Base-by-base conservation (phyloP, 306 rosid species). In the Inga leiocalycina region DNA sequence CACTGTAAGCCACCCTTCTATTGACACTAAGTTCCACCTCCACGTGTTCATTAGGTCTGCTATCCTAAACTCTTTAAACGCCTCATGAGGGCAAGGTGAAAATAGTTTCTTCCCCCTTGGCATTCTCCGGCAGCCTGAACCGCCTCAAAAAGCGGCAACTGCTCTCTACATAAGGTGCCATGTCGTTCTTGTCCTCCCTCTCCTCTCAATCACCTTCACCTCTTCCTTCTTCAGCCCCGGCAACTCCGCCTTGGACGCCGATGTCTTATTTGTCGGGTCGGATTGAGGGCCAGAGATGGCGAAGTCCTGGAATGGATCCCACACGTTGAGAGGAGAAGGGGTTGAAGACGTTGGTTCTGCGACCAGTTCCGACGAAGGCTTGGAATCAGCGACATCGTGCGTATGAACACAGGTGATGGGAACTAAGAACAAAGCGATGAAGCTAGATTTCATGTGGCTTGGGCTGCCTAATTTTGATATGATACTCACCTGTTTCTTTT, bases 131-230 rank as follows among this genome's bases (percentile, higher is more conserved):
- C 44, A 82, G 68, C 68, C 81, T 83, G 82, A 84, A 87, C 34
- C 90, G 73, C 22, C 90, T 75, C 5, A 85, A 56, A 75, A 88
- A 88, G 5, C 78, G 64, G 0, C 86, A 86, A 22, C 72, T 81
- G 73, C 85, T 85, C 90, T 81, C 51, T 88, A 86, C 20, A 85
- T 16, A 32, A 85, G 75, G 65, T 88, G 90, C 88, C 90, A 82
- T 79, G 13, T 88, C 86, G 16, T 59, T 77, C 81, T 80, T 85
- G 34, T 88, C 88, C 64, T 88, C 86, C 57, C 79, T 82, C 75
- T 88, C 88, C 74, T 0, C 48, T 85, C 81, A 1, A 84, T 72
- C 80, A 88, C 88, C 78, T 82, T 88, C 30, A 88, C 90, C 66
- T 85, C 86, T 32, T 82, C 85, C 49, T 82, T 88, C 88, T 76